These are phyloP conservation scores for Vigna nakashimae DNA, from an alignment of 306 rosid species.

Conservation along the genomic window DNA sequence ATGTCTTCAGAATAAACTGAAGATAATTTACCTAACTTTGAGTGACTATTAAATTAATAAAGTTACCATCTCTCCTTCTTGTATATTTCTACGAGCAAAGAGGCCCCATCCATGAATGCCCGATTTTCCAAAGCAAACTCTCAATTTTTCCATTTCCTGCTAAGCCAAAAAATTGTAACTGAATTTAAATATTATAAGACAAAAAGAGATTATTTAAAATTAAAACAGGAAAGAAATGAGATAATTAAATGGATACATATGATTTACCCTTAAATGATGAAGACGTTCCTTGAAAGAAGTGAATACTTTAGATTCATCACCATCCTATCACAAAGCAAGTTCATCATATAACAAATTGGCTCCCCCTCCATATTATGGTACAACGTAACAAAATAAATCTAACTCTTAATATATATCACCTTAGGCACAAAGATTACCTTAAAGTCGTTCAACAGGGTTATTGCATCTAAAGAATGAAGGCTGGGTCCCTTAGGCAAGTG, in stretches of 20 bases:
- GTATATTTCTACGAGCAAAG: slow-evolving; percentile 86
- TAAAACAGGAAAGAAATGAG: background rate
- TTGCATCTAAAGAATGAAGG: slow-evolving; percentile 71
- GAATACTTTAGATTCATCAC: slow-evolving; percentile 63
- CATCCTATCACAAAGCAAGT: slow-evolving; percentile 63
- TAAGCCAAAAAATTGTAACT: slow-evolving; percentile 36
- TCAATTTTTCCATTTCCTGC: slow-evolving; percentile 79
- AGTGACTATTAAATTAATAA: slow-evolving; percentile 29
- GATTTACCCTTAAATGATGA: slow-evolving; percentile 72
- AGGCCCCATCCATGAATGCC: slow-evolving; percentile 99
- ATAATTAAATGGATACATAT: slow-evolving; percentile 32
- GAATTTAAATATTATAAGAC: background rate
- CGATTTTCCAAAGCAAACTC: slow-evolving; percentile 94
- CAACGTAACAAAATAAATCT: slow-evolving; percentile 35
- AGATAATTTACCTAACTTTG: slow-evolving; percentile 21
- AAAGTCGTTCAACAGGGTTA: slow-evolving; percentile 59
- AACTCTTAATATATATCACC: slow-evolving; percentile 14
- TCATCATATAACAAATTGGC: slow-evolving; percentile 33
- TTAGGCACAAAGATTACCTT: slow-evolving; percentile 58
- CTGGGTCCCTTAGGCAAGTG: slow-evolving; percentile 76
- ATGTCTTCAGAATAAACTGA: slow-evolving; percentile 23
- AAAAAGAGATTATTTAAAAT: background rate
- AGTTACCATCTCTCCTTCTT: slow-evolving; percentile 97
- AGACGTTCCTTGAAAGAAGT: slow-evolving; percentile 91
- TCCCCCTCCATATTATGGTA: slow-evolving; percentile 1